A percentile compares a stretch with the other conserved stretches of the same genome.
phyloP scores from a whole-genome alignment of 2,329 filamentous ascomycete genomes.

The Didymella sp. region DNA sequence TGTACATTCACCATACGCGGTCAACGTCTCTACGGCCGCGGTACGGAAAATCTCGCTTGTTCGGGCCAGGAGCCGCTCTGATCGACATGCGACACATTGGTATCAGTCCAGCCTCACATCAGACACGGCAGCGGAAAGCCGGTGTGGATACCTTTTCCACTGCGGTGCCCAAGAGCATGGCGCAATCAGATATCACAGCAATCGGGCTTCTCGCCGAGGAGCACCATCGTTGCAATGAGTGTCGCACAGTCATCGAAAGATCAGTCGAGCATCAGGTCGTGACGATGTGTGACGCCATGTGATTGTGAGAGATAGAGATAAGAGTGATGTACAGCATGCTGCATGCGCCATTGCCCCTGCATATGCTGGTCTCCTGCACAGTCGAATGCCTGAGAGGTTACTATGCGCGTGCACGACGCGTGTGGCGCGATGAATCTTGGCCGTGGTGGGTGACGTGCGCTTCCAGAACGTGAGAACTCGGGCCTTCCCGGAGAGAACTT shows the following conservation, averaged over 20 bases:
- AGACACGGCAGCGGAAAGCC: constrained; percentile 13
- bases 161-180: constrained; percentile 7
- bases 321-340: constrained; percentile 1
- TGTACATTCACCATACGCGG: neutral
- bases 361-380: constrained; percentile 13
- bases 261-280: constrained; percentile 14
- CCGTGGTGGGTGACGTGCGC: constrained; percentile 6
- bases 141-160: constrained; percentile 15
- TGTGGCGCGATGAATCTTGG: constrained; percentile 15
- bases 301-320: constrained; percentile 15
- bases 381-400: neutral
- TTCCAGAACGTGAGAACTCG: constrained; percentile 17
- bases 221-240: neutral
- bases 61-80: constrained; percentile 12
- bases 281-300: constrained; percentile 12
- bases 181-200: constrained; percentile 7
- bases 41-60: constrained; percentile 14
- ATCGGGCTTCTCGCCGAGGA: constrained; percentile 13
- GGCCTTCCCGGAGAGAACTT: constrained; percentile 16
- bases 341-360: constrained; percentile 13
- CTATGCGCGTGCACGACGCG: constrained; percentile 12
- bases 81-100: constrained; percentile 16
- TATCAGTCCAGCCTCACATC: constrained; percentile 20
- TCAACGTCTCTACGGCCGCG: constrained; percentile 17
- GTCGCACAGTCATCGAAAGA: constrained; percentile 6